Evolutionary conservation across 495 filamentous ascomycete genomes (phyloP).

Genomic region (Penicillium alfredii): DNA sequence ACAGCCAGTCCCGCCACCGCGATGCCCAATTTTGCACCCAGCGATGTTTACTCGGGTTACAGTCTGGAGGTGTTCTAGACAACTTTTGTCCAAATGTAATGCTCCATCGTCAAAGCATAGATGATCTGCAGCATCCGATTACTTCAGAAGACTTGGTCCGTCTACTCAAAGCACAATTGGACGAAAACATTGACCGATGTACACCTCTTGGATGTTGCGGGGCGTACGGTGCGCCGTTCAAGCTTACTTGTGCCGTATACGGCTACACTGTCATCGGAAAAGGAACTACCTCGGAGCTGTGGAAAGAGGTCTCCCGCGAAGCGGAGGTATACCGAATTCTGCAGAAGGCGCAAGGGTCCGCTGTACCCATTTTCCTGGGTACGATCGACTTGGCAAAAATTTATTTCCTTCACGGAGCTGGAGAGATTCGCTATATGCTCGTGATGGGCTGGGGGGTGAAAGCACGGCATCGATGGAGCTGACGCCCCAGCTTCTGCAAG

Average conservation of each 20-base stretch:
- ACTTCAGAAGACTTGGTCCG: constrained; percentile 7
- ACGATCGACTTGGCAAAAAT: constrained; percentile 32
- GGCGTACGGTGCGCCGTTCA: constrained; percentile 31
- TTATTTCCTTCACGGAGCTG: constrained; percentile 32
- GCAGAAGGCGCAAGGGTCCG: too few species aligned
- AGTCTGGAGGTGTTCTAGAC: constrained; percentile 30
- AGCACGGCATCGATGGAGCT: constrained; percentile 10
- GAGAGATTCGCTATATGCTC: constrained; percentile 40
- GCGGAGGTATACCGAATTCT: too few species aligned
- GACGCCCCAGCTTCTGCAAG: constrained; percentile 2
- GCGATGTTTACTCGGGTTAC: constrained; percentile 41
- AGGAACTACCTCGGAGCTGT: constrained; percentile 31
- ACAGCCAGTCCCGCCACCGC: constrained; percentile 1
- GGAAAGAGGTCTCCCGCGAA: too few species aligned
- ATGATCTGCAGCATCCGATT: constrained; percentile 17
- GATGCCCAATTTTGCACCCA: constrained; percentile 40
- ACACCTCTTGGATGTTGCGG: constrained; percentile 19
- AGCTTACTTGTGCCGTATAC: constrained; percentile 30
- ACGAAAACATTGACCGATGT: constrained; percentile 23
- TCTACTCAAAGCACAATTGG: constrained; percentile 18
- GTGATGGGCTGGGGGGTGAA: constrained; percentile 41
- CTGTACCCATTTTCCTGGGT: constrained; percentile 39
- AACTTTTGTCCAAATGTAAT: constrained; percentile 37
- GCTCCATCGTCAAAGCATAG: constrained; percentile 19
- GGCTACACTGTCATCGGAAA: constrained; percentile 46